A percentile compares a stretch with the other conserved stretches of the same genome.
These are phyloP conservation scores for Dioscorea cayenensis DNA, from an alignment of 116 monocot species.

Conservation along the genomic window DNA sequence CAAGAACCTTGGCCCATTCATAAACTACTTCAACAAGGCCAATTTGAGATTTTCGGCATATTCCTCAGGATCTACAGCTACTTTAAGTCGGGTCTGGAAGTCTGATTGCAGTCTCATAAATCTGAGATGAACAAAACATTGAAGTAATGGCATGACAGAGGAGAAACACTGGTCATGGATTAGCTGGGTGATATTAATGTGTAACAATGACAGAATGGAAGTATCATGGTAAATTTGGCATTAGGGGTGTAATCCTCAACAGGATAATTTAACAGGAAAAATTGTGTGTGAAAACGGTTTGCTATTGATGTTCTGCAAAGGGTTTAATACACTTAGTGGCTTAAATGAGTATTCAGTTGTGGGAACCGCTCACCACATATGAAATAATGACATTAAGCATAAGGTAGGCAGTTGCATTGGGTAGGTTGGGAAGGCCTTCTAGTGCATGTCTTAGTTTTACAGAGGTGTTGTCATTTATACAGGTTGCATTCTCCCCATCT, in stretches of 20 bases:
- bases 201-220: no score
- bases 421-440: background rate
- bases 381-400: no score
- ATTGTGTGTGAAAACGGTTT: no score
- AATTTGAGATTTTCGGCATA: constrained; percentile 92
- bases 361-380: no score
- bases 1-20: constrained; percentile 90
- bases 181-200: no score
- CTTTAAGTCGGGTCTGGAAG: constrained; percentile 63
- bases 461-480: background rate
- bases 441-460: background rate
- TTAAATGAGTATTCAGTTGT: no score
- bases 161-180: background rate
- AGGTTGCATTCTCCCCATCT: background rate
- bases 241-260: no score
- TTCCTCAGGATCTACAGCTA: constrained; percentile 68
- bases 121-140: constrained; percentile 21
- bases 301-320: no score
- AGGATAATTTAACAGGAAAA: no score
- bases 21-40: constrained; percentile 98
- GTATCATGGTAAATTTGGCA: no score
- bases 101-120: constrained; percentile 72
- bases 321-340: no score
- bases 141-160: background rate
- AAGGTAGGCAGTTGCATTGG: background rate